Conservation (phyloP, 805 yeast genomes). For the Candida schatavii region DNA sequence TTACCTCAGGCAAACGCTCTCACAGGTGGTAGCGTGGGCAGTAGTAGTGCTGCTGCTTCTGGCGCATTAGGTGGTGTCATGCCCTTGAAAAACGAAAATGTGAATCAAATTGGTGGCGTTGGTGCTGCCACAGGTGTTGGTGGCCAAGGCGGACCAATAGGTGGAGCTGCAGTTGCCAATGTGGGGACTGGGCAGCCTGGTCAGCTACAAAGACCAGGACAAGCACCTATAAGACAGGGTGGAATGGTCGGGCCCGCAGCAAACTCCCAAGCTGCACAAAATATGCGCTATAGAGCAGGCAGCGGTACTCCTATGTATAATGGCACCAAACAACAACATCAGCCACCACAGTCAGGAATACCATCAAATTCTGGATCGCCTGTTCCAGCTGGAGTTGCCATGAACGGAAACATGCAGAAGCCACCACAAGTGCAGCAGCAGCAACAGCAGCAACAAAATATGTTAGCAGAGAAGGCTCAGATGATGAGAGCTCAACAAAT, state of each 20-base stretch:
- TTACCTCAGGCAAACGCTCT: slow-evolving; percentile 30
- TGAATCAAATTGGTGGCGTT: background rate
- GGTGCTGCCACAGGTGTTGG: slow-evolving; percentile 12
- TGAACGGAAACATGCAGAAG: slow-evolving; percentile 5
- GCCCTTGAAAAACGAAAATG: background rate
- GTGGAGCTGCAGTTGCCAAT: slow-evolving; percentile 7
- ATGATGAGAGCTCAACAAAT: slow-evolving; percentile 14
- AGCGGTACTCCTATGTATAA: too few relatives aligned
- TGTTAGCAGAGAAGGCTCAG: slow-evolving; percentile 12
- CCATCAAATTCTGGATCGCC: background rate
- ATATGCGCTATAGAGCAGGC: background rate
- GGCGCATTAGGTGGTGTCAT: too few relatives aligned
- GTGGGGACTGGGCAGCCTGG: too few relatives aligned
- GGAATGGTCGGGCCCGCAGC: too few relatives aligned
- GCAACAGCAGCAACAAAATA: slow-evolving; percentile 2
- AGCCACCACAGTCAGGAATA: too few relatives aligned
- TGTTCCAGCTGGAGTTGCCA: slow-evolving; percentile 3
- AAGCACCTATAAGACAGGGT: too few relatives aligned
- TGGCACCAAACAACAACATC: background rate
- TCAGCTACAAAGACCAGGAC: too few relatives aligned
- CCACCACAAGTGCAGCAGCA: too few relatives aligned
- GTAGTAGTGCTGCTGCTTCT: background rate
- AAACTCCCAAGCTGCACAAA: background rate
- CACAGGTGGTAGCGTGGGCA: background rate
- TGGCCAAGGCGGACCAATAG: slow-evolving; percentile 10